Percentiles rank a stretch among this genome's conserved stretches.
phyloP scores from a whole-genome alignment of 345 rosid genomes.

The Hibiscus mutabilis region DNA sequence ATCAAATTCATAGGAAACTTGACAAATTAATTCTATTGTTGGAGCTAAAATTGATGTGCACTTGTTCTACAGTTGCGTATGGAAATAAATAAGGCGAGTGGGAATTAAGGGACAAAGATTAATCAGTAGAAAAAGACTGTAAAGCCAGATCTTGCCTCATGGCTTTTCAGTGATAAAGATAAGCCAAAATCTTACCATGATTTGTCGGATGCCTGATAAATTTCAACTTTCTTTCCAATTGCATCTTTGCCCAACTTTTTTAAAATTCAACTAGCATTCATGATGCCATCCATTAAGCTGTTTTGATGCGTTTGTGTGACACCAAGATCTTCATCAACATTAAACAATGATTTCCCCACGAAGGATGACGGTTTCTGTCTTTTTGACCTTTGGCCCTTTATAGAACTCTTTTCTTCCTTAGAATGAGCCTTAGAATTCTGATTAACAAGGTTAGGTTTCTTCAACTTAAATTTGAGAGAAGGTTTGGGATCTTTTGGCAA shows the following conservation, averaged over 20 bases:
- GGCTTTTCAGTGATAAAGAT: not conserved
- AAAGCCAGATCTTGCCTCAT: not conserved
- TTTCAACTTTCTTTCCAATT: conserved; percentile 82
- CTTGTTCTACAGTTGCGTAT: not conserved
- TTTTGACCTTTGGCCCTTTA: conserved; percentile 95
- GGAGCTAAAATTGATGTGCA: not conserved
- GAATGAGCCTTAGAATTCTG: conserved; percentile 40
- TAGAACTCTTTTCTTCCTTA: conserved; percentile 59
- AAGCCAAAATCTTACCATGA: conserved; percentile 56
- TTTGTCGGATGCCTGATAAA: conserved; percentile 75
- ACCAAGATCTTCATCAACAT: conserved; percentile 57
- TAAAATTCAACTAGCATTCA: conserved; percentile 96
- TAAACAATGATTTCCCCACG: conserved; percentile 41
- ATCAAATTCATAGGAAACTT: not conserved
- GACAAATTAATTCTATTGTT: not conserved
- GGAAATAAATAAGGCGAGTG: not conserved
- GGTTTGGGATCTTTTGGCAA: conserved; percentile 65
- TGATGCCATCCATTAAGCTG: conserved; percentile 64
- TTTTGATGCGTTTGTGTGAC: conserved; percentile 45
- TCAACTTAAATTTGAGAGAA: conserved; percentile 73
- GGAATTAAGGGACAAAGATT: not conserved
- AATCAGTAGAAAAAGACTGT: not conserved
- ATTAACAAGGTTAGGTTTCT: conserved; percentile 58
- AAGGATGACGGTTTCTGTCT: conserved; percentile 72
- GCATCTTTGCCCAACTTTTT: conserved; percentile 91